Evolutionary conservation across 1,139 yeast genomes (phyloP).

Genomic region (Lodderomyces margitis): DNA sequence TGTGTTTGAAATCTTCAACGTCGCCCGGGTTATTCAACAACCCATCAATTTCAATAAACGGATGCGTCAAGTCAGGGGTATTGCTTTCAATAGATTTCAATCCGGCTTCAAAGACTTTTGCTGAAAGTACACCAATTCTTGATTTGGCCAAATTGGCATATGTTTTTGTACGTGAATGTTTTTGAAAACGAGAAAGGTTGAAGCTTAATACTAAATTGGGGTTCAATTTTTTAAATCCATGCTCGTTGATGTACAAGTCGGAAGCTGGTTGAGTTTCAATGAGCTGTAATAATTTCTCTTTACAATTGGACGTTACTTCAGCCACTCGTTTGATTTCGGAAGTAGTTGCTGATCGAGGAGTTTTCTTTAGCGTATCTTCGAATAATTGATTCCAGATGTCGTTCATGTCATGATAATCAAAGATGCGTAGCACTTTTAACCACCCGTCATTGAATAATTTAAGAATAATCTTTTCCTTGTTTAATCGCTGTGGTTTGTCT

Average conservation of each 20-base stretch:
- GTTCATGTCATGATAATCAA: constrained; percentile 42
- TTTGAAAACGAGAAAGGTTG: constrained; percentile 65
- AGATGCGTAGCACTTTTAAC: constrained; percentile 43
- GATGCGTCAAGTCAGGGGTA: constrained; percentile 42
- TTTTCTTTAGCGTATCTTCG: constrained; percentile 47
- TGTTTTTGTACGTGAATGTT: constrained; percentile 62
- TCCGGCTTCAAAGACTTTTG: constrained; percentile 61
- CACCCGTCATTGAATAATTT: constrained; percentile 57
- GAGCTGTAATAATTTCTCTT: constrained; percentile 37
- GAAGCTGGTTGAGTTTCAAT: constrained; percentile 32
- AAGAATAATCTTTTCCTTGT: constrained; percentile 38
- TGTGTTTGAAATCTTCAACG: constrained; percentile 23
- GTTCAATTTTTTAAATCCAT: constrained; percentile 43
- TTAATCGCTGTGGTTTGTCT: constrained; percentile 17
- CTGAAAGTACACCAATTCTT: constrained; percentile 67
- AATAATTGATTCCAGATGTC: constrained; percentile 60
- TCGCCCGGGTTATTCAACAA: constrained; percentile 44
- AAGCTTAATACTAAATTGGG: constrained; percentile 56
- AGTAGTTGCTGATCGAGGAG: constrained; percentile 51
- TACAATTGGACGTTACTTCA: constrained; percentile 65
- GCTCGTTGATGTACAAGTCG: constrained; percentile 29
- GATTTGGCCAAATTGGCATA: constrained; percentile 63
- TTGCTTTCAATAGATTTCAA: constrained; percentile 58
- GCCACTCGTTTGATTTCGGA: constrained; percentile 62
- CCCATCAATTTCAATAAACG: constrained; percentile 34